Evolutionary conservation across 2,329 filamentous ascomycete species (phyloP), one percentile per base, ranked within the genome.

Genomic region (Rugonectria rugulosa): DNA sequence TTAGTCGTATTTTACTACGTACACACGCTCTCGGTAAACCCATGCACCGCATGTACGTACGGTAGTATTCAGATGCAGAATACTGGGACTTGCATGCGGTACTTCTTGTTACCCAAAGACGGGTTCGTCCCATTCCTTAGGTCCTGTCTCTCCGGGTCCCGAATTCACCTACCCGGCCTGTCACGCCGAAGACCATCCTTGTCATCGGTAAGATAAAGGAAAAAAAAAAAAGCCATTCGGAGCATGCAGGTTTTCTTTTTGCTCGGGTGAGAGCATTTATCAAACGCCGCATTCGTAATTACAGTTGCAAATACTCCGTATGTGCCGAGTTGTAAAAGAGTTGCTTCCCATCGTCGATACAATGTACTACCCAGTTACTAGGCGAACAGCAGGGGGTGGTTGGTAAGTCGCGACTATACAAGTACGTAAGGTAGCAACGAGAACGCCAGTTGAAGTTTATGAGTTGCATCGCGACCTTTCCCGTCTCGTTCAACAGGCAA

Each of bases 101-200:
- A 40, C 50, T 42, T 53, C 46, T 61, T 54, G 59, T 61, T 59
- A 61, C n/a, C n/a, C n/a, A n/a, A 48, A 36, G 21, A 47, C 45
- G 29, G 40, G 51, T 53, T 61, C 56, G 51, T 58, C 51, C 50
- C 47, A n/a, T n/a, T n/a, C n/a, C n/a, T n/a, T 56, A 51, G 36
- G 55, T 48, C 52, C 45, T 46, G 20, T 41, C 23, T 26, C 47
- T 23, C 38, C 38, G 23, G 29, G 15, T 14, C 17, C 23, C 24
- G 26, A 12, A 3, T 41, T 11, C 37, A 26, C 21, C 34, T 15
- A 17, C 23, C 23, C 27, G 20, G 42, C 41, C 38, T 44, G 31
- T 40, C 29, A 27, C 20, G 41, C 26, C 43, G 47, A 46, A 42
- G 32, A 23, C n/a, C 20, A 47, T 41, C 52, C 53, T 43, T 41